Evolutionary conservation across 257 asterid genomes (phyloP), one percentile per base, ranked within the genome.

Genomic region (Solanum medicagineum): DNA sequence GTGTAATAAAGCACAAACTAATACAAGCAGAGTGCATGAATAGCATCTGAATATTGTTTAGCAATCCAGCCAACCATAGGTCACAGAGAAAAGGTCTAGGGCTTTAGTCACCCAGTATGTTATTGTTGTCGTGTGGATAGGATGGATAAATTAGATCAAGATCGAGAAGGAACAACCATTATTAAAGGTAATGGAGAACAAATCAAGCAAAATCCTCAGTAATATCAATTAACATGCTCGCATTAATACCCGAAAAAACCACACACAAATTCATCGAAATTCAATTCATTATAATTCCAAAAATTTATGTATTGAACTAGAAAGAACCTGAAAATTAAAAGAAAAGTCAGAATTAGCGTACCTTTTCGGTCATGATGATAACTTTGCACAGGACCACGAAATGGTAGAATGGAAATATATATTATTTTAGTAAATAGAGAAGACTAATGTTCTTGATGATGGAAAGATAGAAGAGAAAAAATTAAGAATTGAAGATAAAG

Each of bases 131-230:
- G 17, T 24, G 42, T 20, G 42, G 70, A 63, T 4, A 24, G 73
- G 20, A 15, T 66, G 47, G 75, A 32, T 45, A 32, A 85, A 45
- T 84, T 89, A 86, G 92, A 91, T 91, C 95, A 92, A 93, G 92
- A 92, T 92, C 93, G 91, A 92, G 91, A 92, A 90, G 84, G 84
- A 87, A 83, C 84, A 88, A 90, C 91, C 90, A 65, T 87, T 90
- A 91, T 91, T 90, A 94, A 94, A 93, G 93, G 15, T 65, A 42
- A 65, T 26, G 71, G 10, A 26, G 44, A 65, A 65, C 87, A 85
- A 66, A 66, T 66, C 73, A 13, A 66, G 5, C 45, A 29, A 66
- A 66, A 29, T 14, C 29, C 73, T 26, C 44, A 63, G 47, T 32
- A 66, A 15, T 66, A 66, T 32, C 75, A 66, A 32, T 66, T 66